A percentile compares a stretch with the other conserved stretches of the same genome.
These are phyloP conservation scores for Paraphaeosphaeria minitans DNA, from an alignment of 2,329 filamentous ascomycete genomes.

Conservation along the genomic window DNA sequence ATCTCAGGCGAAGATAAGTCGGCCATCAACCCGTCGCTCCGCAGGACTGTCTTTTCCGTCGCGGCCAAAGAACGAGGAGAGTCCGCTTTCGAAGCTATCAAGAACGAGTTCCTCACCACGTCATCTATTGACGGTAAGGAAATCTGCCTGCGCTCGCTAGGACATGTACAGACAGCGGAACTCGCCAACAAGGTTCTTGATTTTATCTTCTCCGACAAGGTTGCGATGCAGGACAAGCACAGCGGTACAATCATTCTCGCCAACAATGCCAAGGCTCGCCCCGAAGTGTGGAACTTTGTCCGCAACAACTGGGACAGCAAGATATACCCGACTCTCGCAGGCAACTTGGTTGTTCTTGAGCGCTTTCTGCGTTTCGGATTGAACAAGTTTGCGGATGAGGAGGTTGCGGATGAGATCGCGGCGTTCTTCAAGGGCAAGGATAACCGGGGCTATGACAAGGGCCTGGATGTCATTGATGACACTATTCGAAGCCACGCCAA, in stretches of 20 bases:
- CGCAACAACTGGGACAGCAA: slow-evolving; percentile 76
- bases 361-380: slow-evolving; percentile 82
- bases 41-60: slow-evolving; percentile 78
- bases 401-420: slow-evolving; percentile 73
- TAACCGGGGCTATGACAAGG: slow-evolving; percentile 83
- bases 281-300: slow-evolving; percentile 81
- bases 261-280: slow-evolving; percentile 73
- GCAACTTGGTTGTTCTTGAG: slow-evolving; percentile 87
- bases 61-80: slow-evolving; percentile 74
- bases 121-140: slow-evolving; percentile 91
- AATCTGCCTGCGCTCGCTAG: slow-evolving; percentile 77
- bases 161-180: slow-evolving; percentile 70
- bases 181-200: slow-evolving; percentile 71
- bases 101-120: slow-evolving; percentile 82
- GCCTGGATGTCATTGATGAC: slow-evolving; percentile 82
- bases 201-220: slow-evolving; percentile 81
- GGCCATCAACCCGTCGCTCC: slow-evolving; percentile 80
- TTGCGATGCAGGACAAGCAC: slow-evolving; percentile 87
- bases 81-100: slow-evolving; percentile 73
- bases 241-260: slow-evolving; percentile 75
- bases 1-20: slow-evolving; percentile 66
- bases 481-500: slow-evolving; percentile 81
- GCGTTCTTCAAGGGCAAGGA: slow-evolving; percentile 87
- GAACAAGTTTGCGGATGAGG: slow-evolving; percentile 75
- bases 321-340: slow-evolving; percentile 72